Base-by-base conservation (phyloP, 2,329 filamentous ascomycete genomes). In the Cadophora sp. region DNA sequence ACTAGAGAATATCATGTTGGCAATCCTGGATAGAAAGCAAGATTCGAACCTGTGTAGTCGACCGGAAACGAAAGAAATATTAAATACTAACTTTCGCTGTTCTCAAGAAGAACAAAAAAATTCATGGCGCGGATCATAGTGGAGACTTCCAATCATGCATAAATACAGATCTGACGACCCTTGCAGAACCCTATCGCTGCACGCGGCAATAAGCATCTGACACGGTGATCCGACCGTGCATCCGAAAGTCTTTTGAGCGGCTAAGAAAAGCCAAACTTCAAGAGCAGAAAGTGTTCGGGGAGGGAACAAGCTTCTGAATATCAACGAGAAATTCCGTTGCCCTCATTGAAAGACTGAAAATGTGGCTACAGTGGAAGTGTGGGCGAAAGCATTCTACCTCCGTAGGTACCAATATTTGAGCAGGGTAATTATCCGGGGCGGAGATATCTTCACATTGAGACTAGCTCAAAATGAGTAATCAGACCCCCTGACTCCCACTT, bases 391-490 rank as follows among this genome's bases (percentile, higher is more conserved):
- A 19, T n/a, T 9, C 51, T n/a, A n/a, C n/a, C n/a, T n/a, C n/a
- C n/a, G n/a, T n/a, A 55, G 51, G 26, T 31, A 27, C 26, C 51
- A 55, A 55, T 55, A 29, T 31, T 31, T 22, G 43, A 48, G 51
- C 16, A 55, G 51, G n/a, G n/a, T n/a, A n/a, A n/a, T n/a, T 31
- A 55, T 27, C 51, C 51, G 51, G 26, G 14, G 31, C 51, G 51
- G 51, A 55, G 51, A 31, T 55, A 3, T 19, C 51, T 31, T 19
- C 51, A n/a, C 51, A 31, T 55, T n/a, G 26, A 7, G 51, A 29
- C 51, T 55, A 55, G 51, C 51, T 55, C 27, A 55, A n/a, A 31
- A 31, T 55, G 27, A 55, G 51, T 55, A 55, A 55, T 55, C 51
- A 55, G 12, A 31, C 51, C 16, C 26, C 27, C 12, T 22, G 1